Evolutionary conservation across 208 protist genomes (phyloP).

Genomic region (Wallacemonas sp.): DNA sequence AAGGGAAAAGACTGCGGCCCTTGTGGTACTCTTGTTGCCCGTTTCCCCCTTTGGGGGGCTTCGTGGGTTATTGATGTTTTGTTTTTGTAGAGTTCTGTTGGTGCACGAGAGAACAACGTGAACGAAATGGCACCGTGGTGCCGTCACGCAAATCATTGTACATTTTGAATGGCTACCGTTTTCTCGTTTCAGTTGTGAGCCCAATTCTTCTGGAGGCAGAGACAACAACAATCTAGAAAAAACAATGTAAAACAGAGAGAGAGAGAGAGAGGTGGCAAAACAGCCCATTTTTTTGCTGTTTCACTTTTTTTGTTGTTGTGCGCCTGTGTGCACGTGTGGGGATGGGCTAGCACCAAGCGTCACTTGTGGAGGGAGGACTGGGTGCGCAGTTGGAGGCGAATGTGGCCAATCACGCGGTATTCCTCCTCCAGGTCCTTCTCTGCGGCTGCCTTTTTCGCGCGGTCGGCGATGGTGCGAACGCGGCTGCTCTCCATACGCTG

Average conservation of each 20-base stretch:
- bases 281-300: not conserved
- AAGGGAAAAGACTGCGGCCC: no score
- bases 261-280: slow-evolving; percentile 7
- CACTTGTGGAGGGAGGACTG: slow-evolving; percentile 19
- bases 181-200: not conserved
- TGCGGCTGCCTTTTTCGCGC: slow-evolving; percentile 40
- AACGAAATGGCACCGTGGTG: no score
- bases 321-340: not conserved
- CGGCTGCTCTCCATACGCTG: slow-evolving; percentile 59
- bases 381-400: slow-evolving; percentile 55
- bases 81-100: not conserved
- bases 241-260: slow-evolving; percentile 2
- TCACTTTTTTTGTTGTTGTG: not conserved
- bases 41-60: not conserved
- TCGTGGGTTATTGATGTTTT: not conserved
- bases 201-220: not conserved
- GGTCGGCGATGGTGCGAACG: slow-evolving; percentile 48
- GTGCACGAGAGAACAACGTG: no score
- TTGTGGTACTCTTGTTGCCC: no score
- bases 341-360: no score
- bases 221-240: slow-evolving; percentile 1
- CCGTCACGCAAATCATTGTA: no score
- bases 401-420: slow-evolving; percentile 53
- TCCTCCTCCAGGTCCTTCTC: slow-evolving; percentile 46
- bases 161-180: no score